Base-by-base conservation (phyloP, 768 basidiomycete species). In the Suillus weaverae region DNA sequence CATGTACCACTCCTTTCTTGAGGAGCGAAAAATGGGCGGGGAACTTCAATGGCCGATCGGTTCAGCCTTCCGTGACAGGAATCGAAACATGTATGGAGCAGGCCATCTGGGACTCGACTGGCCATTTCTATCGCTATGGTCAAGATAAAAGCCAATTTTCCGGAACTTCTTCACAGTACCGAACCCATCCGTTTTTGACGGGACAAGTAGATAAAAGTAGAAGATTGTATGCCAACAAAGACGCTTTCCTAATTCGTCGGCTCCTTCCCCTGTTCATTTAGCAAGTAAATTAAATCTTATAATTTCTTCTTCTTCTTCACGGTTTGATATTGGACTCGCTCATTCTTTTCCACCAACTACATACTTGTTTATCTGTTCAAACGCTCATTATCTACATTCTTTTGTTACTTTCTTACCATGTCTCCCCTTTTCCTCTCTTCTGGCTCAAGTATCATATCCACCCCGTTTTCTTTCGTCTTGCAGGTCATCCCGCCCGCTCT, bases 401-500 rank as follows among this genome's bases (percentile, higher is more conserved):
- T 59, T 41, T 41, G 18, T 41, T 41, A 39, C 22, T 30, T 39
- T 39, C 56, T 39, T 57, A 30, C 26, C 30, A 59, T 59, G 39
- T 43, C 57, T 32, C 57, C 26, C 18, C 11, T 59, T 43, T 13
- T 32, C 26, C 2, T 32, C 18, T 41, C 41, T 30, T 39, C 57
- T 32, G 2, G 39, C 30, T 5, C 57, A 32, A 41, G 57, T 20
- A 41, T 59, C 5, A 16, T 13, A 32, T 59, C 57, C 0, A 41
- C 39, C 3, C 11, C 57, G 39, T 59, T 41, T 13, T 43, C 57
- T 30, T 10, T 32, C 26, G 13, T 18, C 14, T 32, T 32, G 18
- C 57, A 59, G 18, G 30, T 59, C 67, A 63, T 77, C 63, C 64
- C 65, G 9, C 38, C 73, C n/a, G 67, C 68, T 62, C 73, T 76